These are phyloP conservation scores for Avena atlantica DNA, from an alignment of 176 grass and related monocot species.

Conservation along the genomic window DNA sequence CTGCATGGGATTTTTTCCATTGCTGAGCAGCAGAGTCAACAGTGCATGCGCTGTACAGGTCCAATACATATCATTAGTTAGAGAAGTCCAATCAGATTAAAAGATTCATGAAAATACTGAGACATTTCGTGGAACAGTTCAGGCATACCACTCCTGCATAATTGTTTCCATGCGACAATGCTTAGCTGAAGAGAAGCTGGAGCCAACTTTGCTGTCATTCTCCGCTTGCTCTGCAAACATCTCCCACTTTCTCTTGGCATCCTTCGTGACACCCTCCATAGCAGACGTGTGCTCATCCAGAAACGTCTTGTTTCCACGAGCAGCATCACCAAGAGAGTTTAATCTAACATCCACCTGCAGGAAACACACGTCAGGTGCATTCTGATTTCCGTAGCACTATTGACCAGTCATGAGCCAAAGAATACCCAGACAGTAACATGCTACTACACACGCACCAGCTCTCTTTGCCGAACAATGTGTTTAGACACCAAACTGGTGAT, in stretches of 20 bases:
- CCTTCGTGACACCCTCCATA: conserved; percentile 70
- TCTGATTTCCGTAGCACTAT: conserved; percentile 20
- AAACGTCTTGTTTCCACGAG: conserved; percentile 69
- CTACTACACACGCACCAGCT: conserved; percentile 59
- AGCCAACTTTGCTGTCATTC: conserved; percentile 68
- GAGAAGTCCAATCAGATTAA: conserved; percentile 4
- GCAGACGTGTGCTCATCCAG: conserved; percentile 70
- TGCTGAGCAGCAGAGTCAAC: conserved; percentile 72
- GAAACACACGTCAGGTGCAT: conserved; percentile 22
- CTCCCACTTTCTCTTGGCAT: conserved; percentile 98
- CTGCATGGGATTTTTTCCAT: conserved; percentile 77
- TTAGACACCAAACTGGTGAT: conserved; percentile 81
- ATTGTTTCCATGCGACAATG: conserved; percentile 89
- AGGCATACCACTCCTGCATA: conserved; percentile 74
- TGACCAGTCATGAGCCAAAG: not conserved
- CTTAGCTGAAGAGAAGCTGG: conserved; percentile 78
- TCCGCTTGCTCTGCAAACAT: conserved; percentile 75
- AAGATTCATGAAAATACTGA: not conserved
- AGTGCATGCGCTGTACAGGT: conserved; percentile 59
- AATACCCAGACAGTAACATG: not conserved
- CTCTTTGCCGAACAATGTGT: conserved; percentile 82
- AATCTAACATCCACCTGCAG: conserved; percentile 82
- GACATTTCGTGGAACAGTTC: not conserved
- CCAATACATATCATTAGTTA: conserved; percentile 29
- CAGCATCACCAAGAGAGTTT: conserved; percentile 62